Evolutionary conservation across 2,329 filamentous ascomycete genomes (phyloP), one percentile per base, ranked within the genome.

Genomic region (Taxawa tesnikishii): DNA sequence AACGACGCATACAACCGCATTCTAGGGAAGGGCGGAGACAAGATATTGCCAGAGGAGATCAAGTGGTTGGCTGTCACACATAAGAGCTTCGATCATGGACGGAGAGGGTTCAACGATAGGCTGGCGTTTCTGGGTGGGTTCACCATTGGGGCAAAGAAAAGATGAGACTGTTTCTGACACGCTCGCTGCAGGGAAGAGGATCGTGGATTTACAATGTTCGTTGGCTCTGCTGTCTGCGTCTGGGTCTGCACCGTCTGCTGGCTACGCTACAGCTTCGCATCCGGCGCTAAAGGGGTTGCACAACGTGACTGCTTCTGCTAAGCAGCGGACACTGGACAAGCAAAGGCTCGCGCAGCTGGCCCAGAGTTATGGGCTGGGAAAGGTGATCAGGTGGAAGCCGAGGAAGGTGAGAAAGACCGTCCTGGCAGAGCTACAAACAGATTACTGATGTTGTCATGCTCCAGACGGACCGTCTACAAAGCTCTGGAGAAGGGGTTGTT

Each of bases 21-120:
- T 44, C 61, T 96, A 34, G 88, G 87, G 5, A 65, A 65, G 28
- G 75, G 70, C 28, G 83, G 82, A 36, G 73, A 81, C 44, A 72
- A 70, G 45, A 55, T 90, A 54, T 66, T 98, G 36, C 77, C 80
- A 2, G 87, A 94, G 11, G 88, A 98, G 61, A 68, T 90, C 40
- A 96, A 94, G 63, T 98, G 90, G 90, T 65, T 96, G 49, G 87
- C 87, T 17, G 74, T 98, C 34, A 98, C 90, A 43, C 90, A 96
- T 59, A 96, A 96, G 72, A 94, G 85, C 59, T 96, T 94, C 51
- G 88, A 98, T 54, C 85, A 96, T 52, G 90, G 87, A 32, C 70
- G 84, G 50, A 78, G 87, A 65, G 88, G 88, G 1, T 94, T 88
- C 62, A 98, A 98, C 55, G 88, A 94, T 50, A 74, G 83, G 40